Conservation (phyloP, 441 rosid species). For the Pelargonium citronellum region DNA sequence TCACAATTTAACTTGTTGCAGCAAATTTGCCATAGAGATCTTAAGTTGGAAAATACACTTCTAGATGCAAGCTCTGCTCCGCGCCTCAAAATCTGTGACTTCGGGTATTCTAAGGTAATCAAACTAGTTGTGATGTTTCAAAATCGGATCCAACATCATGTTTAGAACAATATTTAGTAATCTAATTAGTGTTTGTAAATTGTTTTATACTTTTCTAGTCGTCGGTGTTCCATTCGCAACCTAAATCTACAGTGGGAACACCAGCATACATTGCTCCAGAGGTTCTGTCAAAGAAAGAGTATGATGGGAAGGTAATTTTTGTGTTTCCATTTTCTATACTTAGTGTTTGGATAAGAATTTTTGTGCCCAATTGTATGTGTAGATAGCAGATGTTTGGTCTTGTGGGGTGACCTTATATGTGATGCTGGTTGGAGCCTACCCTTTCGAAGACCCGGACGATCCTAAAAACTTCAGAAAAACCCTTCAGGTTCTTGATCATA, state of each 20-base stretch:
- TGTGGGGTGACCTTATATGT: constrained; percentile 95
- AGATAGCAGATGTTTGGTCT: constrained; percentile 99
- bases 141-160: too few relatives aligned
- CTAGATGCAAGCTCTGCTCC: constrained; percentile 67
- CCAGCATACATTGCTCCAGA: constrained; percentile 99
- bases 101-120: constrained; percentile 63
- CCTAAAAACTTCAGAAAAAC: constrained; percentile 88
- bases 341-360: not conserved
- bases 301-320: constrained; percentile 71
- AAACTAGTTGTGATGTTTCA: not conserved
- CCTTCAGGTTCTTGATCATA: constrained; percentile 42
- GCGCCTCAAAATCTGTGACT: constrained; percentile 64
- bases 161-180: too few relatives aligned
- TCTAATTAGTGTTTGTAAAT: not conserved
- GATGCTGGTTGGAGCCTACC: constrained; percentile 98
- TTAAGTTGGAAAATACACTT: constrained; percentile 57
- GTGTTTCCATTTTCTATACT: not conserved
- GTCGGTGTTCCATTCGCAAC: constrained; percentile 87
- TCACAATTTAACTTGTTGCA: constrained; percentile 18
- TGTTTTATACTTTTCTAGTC: constrained; percentile 42
- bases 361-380: constrained; percentile 17
- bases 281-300: constrained; percentile 84
- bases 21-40: constrained; percentile 73
- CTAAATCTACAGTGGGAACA: constrained; percentile 96
- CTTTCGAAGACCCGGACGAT: constrained; percentile 94